Base-by-base conservation (phyloP, 73 alveolate genomes). In the Stentor coeruleus region DNA sequence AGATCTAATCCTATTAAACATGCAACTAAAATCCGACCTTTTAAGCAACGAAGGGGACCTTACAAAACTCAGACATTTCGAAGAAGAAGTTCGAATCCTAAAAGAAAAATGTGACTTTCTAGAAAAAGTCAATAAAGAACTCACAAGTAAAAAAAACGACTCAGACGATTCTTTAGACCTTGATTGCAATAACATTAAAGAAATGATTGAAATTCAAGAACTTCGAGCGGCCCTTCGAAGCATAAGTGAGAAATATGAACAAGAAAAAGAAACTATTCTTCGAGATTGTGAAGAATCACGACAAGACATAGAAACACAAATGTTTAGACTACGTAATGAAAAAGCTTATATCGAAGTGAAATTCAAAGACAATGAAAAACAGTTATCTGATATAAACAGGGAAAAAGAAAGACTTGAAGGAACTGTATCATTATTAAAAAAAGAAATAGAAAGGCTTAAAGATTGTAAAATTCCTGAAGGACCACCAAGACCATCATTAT, bases 81-180 rank as follows among this genome's bases (percentile, higher is more conserved):
- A 6, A 49, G 66, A 6, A 49, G 66, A 49, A 20, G 28, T 49
- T 6, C 20, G 28, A 49, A 20, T 20, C 66, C 20, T 11, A 11
- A 49, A 49, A 20, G 66, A 49, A 49, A 49, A 49, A 49, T 49
- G 66, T 20, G 66, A 49, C 28, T 49, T 49, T 11, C 66, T 49
- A 11, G 66, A 49, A 49, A 49, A 49, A 49, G 66, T 49, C 28
- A 49, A 49, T 49, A 49, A 49, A 49, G 66, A 49, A 49, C 66
- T 49, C 20, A 49, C 66, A 49, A 49, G 66, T 49, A 49, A 49
- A 49, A 49, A 49, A 49, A 49, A 49, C 66, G 66, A 49, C 66
- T 49, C 66, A 11, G 66, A 49, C 66, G 66, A 49, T 20, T 49
- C 66, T 49, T 49, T 49, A 49, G 66, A 49, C 66, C 66, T 49